Percentiles rank a stretch among this genome's conserved stretches.
Evolutionary conservation across 2,329 filamentous ascomycete genomes (phyloP).

Genomic region (Atkinsonella hypoxylon): DNA sequence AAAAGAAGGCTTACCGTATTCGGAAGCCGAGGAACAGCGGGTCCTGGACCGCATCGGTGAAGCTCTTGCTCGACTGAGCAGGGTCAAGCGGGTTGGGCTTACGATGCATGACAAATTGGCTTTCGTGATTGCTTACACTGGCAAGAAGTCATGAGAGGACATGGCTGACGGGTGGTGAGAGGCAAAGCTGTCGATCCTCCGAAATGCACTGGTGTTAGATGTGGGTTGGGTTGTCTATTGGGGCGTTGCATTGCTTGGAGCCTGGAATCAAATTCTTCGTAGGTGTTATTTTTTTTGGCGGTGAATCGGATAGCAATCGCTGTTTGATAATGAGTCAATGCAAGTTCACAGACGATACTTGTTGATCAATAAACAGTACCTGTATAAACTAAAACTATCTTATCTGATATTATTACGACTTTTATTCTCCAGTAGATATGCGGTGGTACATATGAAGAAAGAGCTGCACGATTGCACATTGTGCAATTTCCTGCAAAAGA

Average conservation of each 20-base stretch:
- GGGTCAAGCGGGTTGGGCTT: slow-evolving; percentile 80
- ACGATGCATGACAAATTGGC: slow-evolving; percentile 71
- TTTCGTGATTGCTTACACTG: slow-evolving; percentile 60
- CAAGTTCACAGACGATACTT: not conserved
- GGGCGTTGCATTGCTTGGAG: slow-evolving; percentile 14
- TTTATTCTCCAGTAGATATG: not conserved
- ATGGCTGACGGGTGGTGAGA: not conserved
- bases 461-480: not conserved
- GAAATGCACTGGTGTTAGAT: too few species aligned
- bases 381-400: not conserved
- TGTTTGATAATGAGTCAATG: not conserved
- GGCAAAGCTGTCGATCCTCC: too few species aligned
- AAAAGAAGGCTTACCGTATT: slow-evolving; percentile 12
- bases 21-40: slow-evolving; percentile 48
- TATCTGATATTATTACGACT: not conserved
- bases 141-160: slow-evolving; percentile 21
- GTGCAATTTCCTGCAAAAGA: too few species aligned
- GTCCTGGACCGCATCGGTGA: slow-evolving; percentile 73
- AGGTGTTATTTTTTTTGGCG: not conserved
- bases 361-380: not conserved
- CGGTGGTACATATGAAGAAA: not conserved
- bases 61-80: slow-evolving; percentile 70
- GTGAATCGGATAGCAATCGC: not conserved
- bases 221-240: not conserved
- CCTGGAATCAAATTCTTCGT: not conserved